Evolutionary conservation across 371 early-diverging fungal genomes (phyloP).

Genomic region (Apophysomyces sp.): DNA sequence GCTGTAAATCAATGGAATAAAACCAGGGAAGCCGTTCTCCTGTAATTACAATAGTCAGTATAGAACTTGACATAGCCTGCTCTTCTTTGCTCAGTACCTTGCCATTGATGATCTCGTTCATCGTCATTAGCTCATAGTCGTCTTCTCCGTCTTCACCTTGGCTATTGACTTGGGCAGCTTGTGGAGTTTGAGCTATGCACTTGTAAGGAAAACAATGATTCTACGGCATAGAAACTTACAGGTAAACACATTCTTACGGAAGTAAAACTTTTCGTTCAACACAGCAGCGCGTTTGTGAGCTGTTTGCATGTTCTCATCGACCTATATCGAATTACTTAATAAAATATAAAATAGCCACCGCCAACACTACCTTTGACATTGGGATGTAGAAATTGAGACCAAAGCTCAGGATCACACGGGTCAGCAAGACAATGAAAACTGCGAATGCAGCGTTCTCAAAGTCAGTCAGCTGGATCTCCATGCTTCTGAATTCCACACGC

Average conservation of each 20-base stretch:
- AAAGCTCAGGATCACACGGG: conserved; percentile 88
- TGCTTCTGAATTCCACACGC: conserved; percentile 98
- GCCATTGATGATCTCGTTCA: conserved; percentile 96
- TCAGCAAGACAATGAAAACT: conserved; percentile 91
- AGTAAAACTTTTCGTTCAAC: conserved; percentile 81
- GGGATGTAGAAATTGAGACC: conserved; percentile 97
- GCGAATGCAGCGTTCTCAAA: conserved; percentile 98
- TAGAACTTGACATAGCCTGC: conserved; percentile 5
- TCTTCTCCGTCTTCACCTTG: conserved; percentile 44
- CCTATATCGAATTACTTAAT: conserved; percentile 41
- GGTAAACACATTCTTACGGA: conserved; percentile 80
- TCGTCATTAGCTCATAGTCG: conserved; percentile 76
- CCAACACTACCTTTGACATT: conserved; percentile 71
- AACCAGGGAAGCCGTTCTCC: conserved; percentile 78
- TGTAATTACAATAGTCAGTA: conserved; percentile 13
- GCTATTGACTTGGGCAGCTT: conserved; percentile 3
- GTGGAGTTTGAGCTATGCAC: not conserved
- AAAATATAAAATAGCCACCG: conserved; percentile 1
- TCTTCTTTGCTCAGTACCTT: conserved; percentile 43
- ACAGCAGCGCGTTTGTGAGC: conserved; percentile 91
- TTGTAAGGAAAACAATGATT: not conserved
- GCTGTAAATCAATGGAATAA: conserved; percentile 78
- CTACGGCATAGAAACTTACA: conserved; percentile 16
- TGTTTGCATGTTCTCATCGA: conserved; percentile 94
- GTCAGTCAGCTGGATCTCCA: conserved; percentile 98